Evolutionary conservation across 257 asterid genomes (phyloP).

Genomic region (Petunia axillaris): DNA sequence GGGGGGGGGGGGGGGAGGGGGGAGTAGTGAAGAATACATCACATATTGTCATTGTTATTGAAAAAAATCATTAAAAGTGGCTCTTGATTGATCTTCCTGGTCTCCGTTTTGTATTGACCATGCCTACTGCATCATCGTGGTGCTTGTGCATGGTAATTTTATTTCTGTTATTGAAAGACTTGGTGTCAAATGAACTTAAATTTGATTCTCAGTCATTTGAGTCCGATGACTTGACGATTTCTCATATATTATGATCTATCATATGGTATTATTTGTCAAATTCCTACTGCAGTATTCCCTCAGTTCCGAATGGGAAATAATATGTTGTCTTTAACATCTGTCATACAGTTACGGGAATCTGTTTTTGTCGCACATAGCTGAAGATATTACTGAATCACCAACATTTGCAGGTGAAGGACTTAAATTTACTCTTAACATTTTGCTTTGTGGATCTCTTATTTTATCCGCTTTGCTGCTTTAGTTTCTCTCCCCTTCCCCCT

Average conservation of each 20-base stretch:
- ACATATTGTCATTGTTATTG: constrained; percentile 10
- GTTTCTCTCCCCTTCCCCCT: constrained; percentile 14
- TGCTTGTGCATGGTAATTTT: not conserved
- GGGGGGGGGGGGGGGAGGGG: too few relatives aligned
- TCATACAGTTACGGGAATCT: constrained; percentile 76
- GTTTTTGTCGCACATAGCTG: constrained; percentile 74
- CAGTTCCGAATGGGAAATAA: not conserved
- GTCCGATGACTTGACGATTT: not conserved
- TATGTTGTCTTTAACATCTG: constrained; percentile 12
- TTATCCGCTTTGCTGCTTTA: constrained; percentile 32
- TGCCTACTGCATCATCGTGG: not conserved
- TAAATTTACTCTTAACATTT: not conserved
- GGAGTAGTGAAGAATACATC: constrained; percentile 14
- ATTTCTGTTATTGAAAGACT: constrained; percentile 8
- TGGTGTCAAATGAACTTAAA: constrained; percentile 15
- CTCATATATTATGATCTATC: constrained; percentile 13
- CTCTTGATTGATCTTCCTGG: constrained; percentile 14
- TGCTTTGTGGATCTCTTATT: constrained; percentile 26
- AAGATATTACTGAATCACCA: constrained; percentile 70
- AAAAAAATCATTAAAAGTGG: not conserved
- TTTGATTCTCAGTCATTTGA: constrained; percentile 1
- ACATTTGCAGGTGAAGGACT: constrained; percentile 72
- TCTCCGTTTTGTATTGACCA: not conserved
- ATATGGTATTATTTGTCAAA: constrained; percentile 6
- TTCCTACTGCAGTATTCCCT: not conserved